These are phyloP conservation scores for Hansenula lynferdii DNA, from an alignment of 1,139 yeast species.

Conservation along the genomic window DNA sequence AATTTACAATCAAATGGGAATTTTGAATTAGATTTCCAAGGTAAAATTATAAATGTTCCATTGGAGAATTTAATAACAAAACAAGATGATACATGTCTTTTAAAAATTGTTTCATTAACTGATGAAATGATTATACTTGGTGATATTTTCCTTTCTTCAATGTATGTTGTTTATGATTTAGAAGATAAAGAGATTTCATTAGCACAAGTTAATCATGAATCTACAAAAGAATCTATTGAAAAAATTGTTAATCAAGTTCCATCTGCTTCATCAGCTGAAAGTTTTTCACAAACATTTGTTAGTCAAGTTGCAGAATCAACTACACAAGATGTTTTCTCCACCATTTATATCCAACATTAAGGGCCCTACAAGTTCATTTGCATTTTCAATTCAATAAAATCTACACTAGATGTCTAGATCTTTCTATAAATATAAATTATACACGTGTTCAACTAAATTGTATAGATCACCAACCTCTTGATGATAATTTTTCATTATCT, in stretches of 20 bases:
- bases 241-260: constrained; percentile 37
- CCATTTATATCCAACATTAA: no score
- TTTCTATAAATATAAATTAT: background rate
- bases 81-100: constrained; percentile 23
- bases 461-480: constrained; percentile 4
- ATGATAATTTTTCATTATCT: constrained; percentile 1
- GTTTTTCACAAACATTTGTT: constrained; percentile 22
- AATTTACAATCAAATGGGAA: constrained; percentile 1
- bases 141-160: constrained; percentile 63
- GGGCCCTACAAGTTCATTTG: no score
- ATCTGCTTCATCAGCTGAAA: constrained; percentile 35
- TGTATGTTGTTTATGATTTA: constrained; percentile 74
- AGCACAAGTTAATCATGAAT: constrained; percentile 48
- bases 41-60: constrained; percentile 41
- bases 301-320: background rate
- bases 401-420: no score
- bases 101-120: constrained; percentile 24
- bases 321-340: background rate
- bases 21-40: constrained; percentile 44
- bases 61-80: constrained; percentile 32
- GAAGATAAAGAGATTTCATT: constrained; percentile 57
- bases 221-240: constrained; percentile 34
- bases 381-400: no score
- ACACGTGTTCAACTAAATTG: background rate
- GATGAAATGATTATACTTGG: constrained; percentile 44